Conservation (phyloP, 192 early-diverging fungal genomes). For the Linnemannia elongata region DNA sequence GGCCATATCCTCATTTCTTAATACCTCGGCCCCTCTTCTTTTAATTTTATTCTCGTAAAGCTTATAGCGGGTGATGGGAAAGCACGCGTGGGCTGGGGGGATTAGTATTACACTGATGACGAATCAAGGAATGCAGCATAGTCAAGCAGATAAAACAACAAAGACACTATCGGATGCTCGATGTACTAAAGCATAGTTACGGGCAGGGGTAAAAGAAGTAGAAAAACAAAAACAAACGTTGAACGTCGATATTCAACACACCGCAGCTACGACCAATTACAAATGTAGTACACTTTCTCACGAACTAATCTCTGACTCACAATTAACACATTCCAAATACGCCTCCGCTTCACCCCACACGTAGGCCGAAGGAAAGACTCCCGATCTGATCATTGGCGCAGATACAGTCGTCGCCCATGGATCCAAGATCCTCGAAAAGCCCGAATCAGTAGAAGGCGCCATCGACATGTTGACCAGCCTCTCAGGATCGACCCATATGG, state of each 20-base stretch:
- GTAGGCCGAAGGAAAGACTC: conserved; percentile 43
- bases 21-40: not conserved
- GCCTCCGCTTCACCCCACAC: not conserved
- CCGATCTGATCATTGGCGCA: conserved; percentile 81
- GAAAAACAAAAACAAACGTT: not conserved
- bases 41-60: not conserved
- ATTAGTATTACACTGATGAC: not conserved
- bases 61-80: not conserved
- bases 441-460: conserved; percentile 70
- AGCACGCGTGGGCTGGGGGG: too few relatives aligned
- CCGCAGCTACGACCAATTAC: not conserved
- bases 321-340: not conserved
- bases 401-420: conserved; percentile 84
- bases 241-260: not conserved
- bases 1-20: not conserved
- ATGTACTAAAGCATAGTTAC: too few relatives aligned
- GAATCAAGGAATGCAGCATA: too few relatives aligned
- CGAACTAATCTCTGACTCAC: not conserved
- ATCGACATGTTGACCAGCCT: conserved; percentile 71
- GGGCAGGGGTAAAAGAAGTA: too few relatives aligned
- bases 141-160: not conserved
- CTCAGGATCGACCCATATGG: conserved; percentile 73
- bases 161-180: too few relatives aligned
- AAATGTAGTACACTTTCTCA: not conserved
- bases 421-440: conserved; percentile 88